phyloP scores from a whole-genome alignment of 352 stramenopile genomes.

The Globisporangium paroecandrum region DNA sequence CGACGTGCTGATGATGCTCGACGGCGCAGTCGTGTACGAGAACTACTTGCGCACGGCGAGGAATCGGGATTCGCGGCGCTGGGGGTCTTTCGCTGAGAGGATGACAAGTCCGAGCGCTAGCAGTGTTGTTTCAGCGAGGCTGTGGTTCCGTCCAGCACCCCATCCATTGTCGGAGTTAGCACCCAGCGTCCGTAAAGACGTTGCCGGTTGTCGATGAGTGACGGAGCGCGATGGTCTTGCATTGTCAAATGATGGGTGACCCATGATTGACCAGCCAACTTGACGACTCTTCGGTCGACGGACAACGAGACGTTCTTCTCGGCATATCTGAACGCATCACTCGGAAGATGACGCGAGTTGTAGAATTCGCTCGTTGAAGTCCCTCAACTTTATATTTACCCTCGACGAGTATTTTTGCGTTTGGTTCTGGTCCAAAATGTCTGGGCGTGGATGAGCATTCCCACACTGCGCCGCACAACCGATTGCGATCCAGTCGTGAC shows the following conservation, averaged over 20 bases:
- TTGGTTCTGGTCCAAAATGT: not conserved
- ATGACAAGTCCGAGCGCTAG: not conserved
- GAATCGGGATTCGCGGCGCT: not conserved
- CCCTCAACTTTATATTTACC: not conserved
- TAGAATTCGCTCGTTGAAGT: not conserved
- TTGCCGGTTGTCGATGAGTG: not conserved
- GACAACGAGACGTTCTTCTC: no score
- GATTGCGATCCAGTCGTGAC: not conserved
- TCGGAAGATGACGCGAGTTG: not conserved
- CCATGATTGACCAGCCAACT: not conserved
- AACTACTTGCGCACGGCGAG: conserved; percentile 5
- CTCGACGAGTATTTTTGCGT: not conserved
- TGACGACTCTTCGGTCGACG: not conserved
- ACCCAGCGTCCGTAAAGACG: not conserved
- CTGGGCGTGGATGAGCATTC: not conserved
- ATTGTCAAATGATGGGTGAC: not conserved
- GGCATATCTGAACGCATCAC: no score
- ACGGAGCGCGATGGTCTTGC: not conserved
- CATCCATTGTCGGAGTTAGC: not conserved
- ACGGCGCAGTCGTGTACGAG: conserved; percentile 22
- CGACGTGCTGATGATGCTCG: conserved; percentile 24
- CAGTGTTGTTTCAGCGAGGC: not conserved
- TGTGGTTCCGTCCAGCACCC: not conserved
- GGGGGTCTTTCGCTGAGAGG: not conserved
- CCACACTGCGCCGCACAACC: not conserved